Conservation (phyloP, 371 early-diverging fungal genomes). For the Mortierella sp. region DNA sequence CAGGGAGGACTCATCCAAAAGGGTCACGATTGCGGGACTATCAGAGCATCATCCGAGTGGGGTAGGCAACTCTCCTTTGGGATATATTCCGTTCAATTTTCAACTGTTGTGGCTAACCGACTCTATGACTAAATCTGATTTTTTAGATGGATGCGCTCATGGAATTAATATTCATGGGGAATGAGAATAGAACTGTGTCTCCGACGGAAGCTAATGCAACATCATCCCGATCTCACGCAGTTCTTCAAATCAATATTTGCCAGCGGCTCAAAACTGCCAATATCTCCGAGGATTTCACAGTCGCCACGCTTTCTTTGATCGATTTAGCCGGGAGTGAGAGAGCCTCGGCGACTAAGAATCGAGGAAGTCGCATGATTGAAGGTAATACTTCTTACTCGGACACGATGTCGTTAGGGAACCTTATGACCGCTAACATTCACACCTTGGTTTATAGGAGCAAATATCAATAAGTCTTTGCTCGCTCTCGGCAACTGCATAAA, state of each 20-base stretch:
- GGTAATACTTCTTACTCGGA: conserved; percentile 13
- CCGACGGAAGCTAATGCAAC: conserved; percentile 85
- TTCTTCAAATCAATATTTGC: conserved; percentile 85
- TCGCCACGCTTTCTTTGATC: conserved; percentile 85
- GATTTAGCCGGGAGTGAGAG: conserved; percentile 96
- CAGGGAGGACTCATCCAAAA: conserved; percentile 77
- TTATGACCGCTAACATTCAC: background rate
- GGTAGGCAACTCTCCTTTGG: conserved; percentile 16
- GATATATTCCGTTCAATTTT: background rate
- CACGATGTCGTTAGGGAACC: background rate
- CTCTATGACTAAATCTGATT: background rate
- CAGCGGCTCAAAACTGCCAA: conserved; percentile 64
- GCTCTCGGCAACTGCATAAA: conserved; percentile 95
- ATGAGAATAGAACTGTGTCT: conserved; percentile 73
- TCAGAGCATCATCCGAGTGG: conserved; percentile 59
- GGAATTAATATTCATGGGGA: conserved; percentile 71
- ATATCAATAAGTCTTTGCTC: conserved; percentile 89
- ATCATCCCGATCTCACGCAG: conserved; percentile 91
- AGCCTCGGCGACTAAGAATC: conserved; percentile 72
- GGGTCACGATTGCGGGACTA: conserved; percentile 72
- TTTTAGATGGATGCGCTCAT: conserved; percentile 66
- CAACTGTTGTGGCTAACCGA: background rate
- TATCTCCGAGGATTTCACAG: conserved; percentile 62
- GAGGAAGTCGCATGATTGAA: conserved; percentile 81
- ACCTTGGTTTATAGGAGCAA: conserved; percentile 67